phyloP scores from a whole-genome alignment of 768 basidiomycete species.

The Suillus spraguei region DNA sequence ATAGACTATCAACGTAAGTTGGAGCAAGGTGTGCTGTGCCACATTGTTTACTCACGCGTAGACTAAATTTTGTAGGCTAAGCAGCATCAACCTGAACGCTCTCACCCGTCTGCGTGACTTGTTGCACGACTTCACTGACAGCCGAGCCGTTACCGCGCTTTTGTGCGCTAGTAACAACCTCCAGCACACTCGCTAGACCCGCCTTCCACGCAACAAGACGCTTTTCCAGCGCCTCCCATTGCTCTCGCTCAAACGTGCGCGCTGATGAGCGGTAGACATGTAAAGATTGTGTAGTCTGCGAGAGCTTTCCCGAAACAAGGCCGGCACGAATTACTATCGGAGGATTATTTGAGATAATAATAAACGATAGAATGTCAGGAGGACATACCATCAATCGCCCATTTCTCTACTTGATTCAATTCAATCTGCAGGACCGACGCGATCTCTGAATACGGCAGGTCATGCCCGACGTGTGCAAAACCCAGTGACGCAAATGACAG shows the following conservation, averaged over 20 bases:
- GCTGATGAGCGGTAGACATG: constrained; percentile 74
- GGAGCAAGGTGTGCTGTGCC: too few relatives aligned
- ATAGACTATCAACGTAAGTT: too few relatives aligned
- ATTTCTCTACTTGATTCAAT: constrained; percentile 72
- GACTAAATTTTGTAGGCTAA: not conserved
- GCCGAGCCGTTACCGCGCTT: constrained; percentile 34
- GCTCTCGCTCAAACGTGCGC: constrained; percentile 72
- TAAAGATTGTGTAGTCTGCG: constrained; percentile 74
- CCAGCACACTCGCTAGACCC: constrained; percentile 68
- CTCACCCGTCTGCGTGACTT: constrained; percentile 7
- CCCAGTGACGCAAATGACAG: constrained; percentile 77
- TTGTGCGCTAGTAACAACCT: constrained; percentile 67
- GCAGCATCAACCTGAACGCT: not conserved
- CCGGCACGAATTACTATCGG: constrained; percentile 75
- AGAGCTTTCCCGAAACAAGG: constrained; percentile 80
- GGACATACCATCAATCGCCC: constrained; percentile 81
- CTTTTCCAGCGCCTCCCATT: constrained; percentile 81
- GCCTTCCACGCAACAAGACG: constrained; percentile 79
- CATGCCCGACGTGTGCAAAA: constrained; percentile 73
- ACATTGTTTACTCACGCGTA: too few relatives aligned
- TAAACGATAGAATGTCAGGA: not conserved
- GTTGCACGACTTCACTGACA: constrained; percentile 25
- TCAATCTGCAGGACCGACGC: constrained; percentile 69
- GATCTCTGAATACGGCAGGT: constrained; percentile 72
- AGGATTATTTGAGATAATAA: not conserved